Evolutionary conservation across 257 asterid species (phyloP).

Genomic region (Primulina huaijiensis): DNA sequence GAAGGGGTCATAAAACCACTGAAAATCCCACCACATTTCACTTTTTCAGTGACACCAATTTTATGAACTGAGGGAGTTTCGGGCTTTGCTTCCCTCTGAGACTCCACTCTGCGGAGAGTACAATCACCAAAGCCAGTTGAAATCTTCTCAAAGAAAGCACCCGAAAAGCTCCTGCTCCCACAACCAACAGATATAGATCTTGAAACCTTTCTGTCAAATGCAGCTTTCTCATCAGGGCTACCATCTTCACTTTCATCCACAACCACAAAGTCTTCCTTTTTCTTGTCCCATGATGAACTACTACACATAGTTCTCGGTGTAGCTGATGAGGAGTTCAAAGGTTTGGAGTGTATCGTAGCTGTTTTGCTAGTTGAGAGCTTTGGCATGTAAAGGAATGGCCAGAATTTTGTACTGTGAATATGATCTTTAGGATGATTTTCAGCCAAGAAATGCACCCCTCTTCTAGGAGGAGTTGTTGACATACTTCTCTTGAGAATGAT

Average conservation of each 20-base stretch:
- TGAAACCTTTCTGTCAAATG: constrained; percentile 74
- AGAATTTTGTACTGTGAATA: constrained; percentile 57
- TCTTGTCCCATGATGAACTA: constrained; percentile 33
- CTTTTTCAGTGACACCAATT: constrained; percentile 45
- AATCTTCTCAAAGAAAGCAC: constrained; percentile 89
- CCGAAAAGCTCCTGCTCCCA: constrained; percentile 96
- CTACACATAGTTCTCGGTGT: constrained; percentile 23
- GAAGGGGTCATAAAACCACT: constrained; percentile 80
- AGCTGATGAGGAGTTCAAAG: constrained; percentile 41
- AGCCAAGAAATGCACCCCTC: constrained; percentile 35
- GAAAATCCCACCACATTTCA: constrained; percentile 87
- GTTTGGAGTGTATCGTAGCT: constrained; percentile 35
- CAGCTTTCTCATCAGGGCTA: constrained; percentile 51
- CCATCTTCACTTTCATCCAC: constrained; percentile 57
- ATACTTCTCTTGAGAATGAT: constrained; percentile 79
- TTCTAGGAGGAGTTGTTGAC: constrained; percentile 66
- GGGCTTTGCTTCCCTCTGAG: constrained; percentile 90
- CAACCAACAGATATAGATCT: constrained; percentile 98
- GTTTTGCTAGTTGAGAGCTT: constrained; percentile 43
- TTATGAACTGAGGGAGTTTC: constrained; percentile 37
- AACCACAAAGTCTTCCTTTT: constrained; percentile 49
- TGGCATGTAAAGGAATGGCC: constrained; percentile 80
- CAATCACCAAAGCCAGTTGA: constrained; percentile 99
- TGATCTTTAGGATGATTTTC: constrained; percentile 41
- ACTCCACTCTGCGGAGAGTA: constrained; percentile 83